phyloP scores from a whole-genome alignment of 306 rosid genomes.

The apple (Malus domestica) region DNA sequence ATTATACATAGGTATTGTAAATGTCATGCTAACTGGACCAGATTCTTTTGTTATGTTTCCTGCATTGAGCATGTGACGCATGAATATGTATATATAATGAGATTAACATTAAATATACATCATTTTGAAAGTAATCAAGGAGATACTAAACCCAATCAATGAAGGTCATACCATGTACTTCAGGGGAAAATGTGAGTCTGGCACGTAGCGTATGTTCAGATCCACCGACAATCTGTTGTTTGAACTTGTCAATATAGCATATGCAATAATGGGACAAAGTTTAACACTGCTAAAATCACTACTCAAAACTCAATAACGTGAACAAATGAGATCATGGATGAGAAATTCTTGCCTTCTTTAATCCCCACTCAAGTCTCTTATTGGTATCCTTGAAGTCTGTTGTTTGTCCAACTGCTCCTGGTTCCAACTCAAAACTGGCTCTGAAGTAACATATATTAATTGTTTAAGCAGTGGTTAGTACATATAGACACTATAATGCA shows the following conservation, averaged over 20 bases:
- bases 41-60: constrained; percentile 74
- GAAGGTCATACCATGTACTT: constrained; percentile 45
- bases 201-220: constrained; percentile 77
- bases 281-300: neutral
- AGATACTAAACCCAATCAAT: neutral
- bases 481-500: neutral
- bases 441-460: constrained; percentile 36
- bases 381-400: constrained; percentile 72
- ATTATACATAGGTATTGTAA: constrained; percentile 81
- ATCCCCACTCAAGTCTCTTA: constrained; percentile 72
- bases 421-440: constrained; percentile 78
- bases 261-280: neutral
- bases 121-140: constrained; percentile 6
- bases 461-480: constrained; percentile 11
- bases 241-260: constrained; percentile 24
- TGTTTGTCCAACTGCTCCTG: constrained; percentile 66
- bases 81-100: neutral
- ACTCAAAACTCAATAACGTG: neutral
- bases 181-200: constrained; percentile 70
- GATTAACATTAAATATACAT: neutral
- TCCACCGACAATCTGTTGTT: constrained; percentile 65
- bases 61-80: constrained; percentile 24
- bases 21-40: constrained; percentile 88
- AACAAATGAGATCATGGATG: constrained; percentile 15
- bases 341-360: constrained; percentile 53